Base-by-base conservation (phyloP, 2,329 filamentous ascomycete species). In the Cladosporium sp. region DNA sequence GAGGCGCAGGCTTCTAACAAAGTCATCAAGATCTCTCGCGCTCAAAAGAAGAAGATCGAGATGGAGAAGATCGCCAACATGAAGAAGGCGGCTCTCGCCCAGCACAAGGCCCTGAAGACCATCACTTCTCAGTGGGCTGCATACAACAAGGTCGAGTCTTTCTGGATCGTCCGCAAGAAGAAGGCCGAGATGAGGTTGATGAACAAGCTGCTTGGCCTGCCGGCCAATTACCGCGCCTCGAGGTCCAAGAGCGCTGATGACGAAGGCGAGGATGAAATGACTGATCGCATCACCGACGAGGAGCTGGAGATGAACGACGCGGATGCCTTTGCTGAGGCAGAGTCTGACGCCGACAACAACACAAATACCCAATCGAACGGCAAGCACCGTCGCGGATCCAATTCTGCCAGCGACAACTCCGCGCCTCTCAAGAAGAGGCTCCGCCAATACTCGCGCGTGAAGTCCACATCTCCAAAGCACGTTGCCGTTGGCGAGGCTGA, bases 1-100 rank as follows among this genome's bases (percentile, higher is more conserved):
- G 51, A 54, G 48, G 47, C 25, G 18, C 51, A 46, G 20, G 53
- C 49, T 30, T 52, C 38, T 22, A 51, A 55, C 19, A 49, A 48
- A 11, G 49, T 33, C 49, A 22, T 39, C 20, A 33, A 27, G 11
- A 18, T 43, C 18, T 32, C 27, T 25, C 38, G 47, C 41, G 32
- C 20, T 7, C 40, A 45, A 16, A 13, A 48, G 49, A 51, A 38
- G 27, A 50, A 39, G 38, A 46, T 32, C 22, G 39, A 56, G 13
- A 43, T 49, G 33, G 47, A 40, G 27, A 43, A 40, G 16, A 36
- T 38, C 11, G 43, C 38, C 20, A 49, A 39, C 18, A 33, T 35
- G 18, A 43, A 51, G 43, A 46, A 49, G 29, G 40, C 16, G 13
- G 38, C 36, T 6, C 9, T 38, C 12, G 48, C 15, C 12, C 16